Percentiles rank a stretch among this genome's conserved stretches.
Conservation (phyloP, 2,329 filamentous ascomycete genomes). For the Graphiopsis chlorocephala region DNA sequence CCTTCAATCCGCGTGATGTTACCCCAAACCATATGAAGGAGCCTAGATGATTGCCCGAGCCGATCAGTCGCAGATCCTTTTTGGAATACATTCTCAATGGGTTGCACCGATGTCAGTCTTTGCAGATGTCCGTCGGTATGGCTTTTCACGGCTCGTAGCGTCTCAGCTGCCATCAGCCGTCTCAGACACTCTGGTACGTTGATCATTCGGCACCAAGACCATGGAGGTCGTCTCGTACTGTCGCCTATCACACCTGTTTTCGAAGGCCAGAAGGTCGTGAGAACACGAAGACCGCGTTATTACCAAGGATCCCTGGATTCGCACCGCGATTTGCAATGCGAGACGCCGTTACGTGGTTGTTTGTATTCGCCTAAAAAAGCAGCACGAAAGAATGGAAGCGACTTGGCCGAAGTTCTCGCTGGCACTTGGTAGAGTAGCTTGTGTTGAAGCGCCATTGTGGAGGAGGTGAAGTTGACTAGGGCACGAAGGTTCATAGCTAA, state of each 20-base stretch:
- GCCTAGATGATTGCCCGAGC: no score
- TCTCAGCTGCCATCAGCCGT: background rate
- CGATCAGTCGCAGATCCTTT: background rate
- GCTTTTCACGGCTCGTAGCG: background rate
- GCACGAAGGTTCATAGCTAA: background rate
- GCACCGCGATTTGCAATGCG: background rate
- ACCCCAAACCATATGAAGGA: background rate
- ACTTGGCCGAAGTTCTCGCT: background rate
- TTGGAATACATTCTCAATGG: background rate
- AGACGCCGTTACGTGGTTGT: background rate
- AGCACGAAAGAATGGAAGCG: background rate
- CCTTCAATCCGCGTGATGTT: background rate
- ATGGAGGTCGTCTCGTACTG: background rate
- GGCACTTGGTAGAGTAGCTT: background rate
- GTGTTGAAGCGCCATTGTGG: background rate
- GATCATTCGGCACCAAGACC: background rate
- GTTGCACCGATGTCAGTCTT: background rate
- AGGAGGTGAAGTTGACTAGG: constrained; percentile 3
- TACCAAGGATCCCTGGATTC: background rate
- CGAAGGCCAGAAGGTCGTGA: background rate
- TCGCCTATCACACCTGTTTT: background rate
- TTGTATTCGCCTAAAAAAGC: background rate
- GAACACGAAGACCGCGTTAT: background rate
- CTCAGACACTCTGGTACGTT: background rate
- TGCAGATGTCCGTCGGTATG: background rate